Percentiles rank a stretch among this genome's conserved stretches.
Evolutionary conservation across 2,329 filamentous ascomycete genomes (phyloP).

Genomic region (Torrubiella hemipterigena): DNA sequence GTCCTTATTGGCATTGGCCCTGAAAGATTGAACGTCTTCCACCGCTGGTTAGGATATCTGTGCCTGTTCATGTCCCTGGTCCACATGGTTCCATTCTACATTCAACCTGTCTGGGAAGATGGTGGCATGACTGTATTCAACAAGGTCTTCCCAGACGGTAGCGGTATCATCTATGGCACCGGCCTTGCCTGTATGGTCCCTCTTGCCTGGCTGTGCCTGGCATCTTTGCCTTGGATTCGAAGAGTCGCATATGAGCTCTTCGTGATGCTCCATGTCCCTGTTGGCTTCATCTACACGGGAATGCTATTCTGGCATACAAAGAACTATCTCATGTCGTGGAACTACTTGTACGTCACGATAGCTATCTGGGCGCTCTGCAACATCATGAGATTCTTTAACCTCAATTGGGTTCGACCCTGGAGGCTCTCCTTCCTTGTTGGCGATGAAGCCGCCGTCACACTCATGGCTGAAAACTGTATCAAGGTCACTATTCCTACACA

Average conservation of each 20-base stretch:
- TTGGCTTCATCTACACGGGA: conserved; percentile 67
- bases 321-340: conserved; percentile 84
- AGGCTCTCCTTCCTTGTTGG: conserved; percentile 73
- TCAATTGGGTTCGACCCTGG: conserved; percentile 82
- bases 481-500: conserved; percentile 91
- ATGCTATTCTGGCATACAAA: conserved; percentile 94
- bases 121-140: conserved; percentile 60
- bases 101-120: conserved; percentile 78
- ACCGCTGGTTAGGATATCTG: conserved; percentile 83
- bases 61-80: conserved; percentile 73
- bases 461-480: conserved; percentile 88
- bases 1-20: conserved; percentile 82
- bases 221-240: conserved; percentile 70
- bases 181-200: conserved; percentile 75
- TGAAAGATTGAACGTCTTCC: conserved; percentile 82
- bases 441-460: conserved; percentile 79
- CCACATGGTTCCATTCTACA: conserved; percentile 80
- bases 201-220: conserved; percentile 69
- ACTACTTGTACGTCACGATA: conserved; percentile 72
- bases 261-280: conserved; percentile 68
- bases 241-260: conserved; percentile 77
- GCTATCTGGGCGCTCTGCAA: conserved; percentile 72
- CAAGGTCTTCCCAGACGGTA: conserved; percentile 52
- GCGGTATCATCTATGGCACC: conserved; percentile 70
- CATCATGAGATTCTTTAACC: conserved; percentile 61